Conservation (phyloP, 805 yeast genomes). For the Torulaspora microellipsoides region DNA sequence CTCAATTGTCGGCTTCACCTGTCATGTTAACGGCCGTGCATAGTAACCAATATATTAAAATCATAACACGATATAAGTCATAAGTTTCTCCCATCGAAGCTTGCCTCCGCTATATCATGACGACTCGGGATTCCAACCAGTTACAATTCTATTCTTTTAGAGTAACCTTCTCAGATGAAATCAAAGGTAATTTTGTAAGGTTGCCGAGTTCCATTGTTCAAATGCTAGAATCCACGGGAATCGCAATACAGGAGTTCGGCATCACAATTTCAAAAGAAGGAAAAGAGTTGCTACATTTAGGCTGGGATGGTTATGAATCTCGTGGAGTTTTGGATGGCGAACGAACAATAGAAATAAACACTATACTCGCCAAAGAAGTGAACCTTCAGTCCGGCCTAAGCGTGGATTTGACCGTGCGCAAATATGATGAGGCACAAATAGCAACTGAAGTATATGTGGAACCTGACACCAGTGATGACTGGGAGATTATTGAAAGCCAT, state of each 20-base stretch:
- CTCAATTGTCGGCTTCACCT: too few species aligned
- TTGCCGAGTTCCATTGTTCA: conserved; percentile 23
- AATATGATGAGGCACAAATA: conserved; percentile 10
- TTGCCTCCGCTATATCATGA: conserved; percentile 1
- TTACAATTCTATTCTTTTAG: conserved; percentile 13
- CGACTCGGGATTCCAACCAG: conserved; percentile 5
- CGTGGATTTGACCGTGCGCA: conserved; percentile 14
- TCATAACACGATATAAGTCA: too few species aligned
- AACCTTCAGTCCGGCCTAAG: conserved; percentile 6
- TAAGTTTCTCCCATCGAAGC: too few species aligned
- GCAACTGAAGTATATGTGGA: conserved; percentile 67
- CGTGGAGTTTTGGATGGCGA: conserved; percentile 13
- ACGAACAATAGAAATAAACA: conserved; percentile 21
- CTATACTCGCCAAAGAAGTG: conserved; percentile 20
- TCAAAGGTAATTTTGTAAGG: conserved; percentile 29
- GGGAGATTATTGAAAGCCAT: conserved; percentile 86
- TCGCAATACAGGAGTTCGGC: conserved; percentile 27
- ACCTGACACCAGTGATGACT: conserved; percentile 72
- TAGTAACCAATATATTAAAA: too few species aligned
- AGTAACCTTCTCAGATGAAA: conserved; percentile 16
- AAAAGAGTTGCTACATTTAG: conserved; percentile 13
- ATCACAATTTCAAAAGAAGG: conserved; percentile 10
- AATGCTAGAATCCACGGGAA: conserved; percentile 18
- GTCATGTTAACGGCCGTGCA: too few species aligned
- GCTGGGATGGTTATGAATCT: conserved; percentile 31